Evolutionary conservation across 2,329 filamentous ascomycete species (phyloP), one percentile per base, ranked within the genome.

Genomic region (Apiospora pterosperma): DNA sequence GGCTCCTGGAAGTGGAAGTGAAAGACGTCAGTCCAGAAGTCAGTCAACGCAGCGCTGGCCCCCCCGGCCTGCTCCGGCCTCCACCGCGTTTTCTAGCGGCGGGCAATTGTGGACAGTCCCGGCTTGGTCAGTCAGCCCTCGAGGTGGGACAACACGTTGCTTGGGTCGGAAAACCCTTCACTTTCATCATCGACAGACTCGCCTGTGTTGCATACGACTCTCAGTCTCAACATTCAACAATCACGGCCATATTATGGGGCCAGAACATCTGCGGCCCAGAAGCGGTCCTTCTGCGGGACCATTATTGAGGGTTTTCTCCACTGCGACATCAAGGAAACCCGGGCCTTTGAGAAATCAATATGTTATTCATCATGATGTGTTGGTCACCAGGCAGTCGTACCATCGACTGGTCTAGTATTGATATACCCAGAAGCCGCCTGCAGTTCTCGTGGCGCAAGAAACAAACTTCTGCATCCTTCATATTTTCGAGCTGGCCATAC

Each of bases 181-280:
- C 16, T 34, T 34, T 55, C 6, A 55, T 19, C 48, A 55, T 55
- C 48, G 48, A 21, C 48, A 55, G 48, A 55, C 48, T 34, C 34
- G 10, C 3, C 28, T 10, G 19, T 42, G 14, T 34, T 55, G 34
- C 48, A 55, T 55, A 55, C 48, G 48, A 55, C 48, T 34, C 48
- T 55, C 48, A 55, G 28, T 55, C 48, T 16, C 31, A 42, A 55
- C 48, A 55, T 34, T 34, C 44, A 55, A 52, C 16, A 55, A 28
- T 55, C 48, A 55, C 48, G 48, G 48, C 48, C 48, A 55, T 55
- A 55, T 55, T 55, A 55, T 55, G 48, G 48, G 48, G 48, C 48
- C 16, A 55, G 34, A 55, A 55, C 3, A 25, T 55, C 34, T 55
- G 21, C n/a, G n/a, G n/a, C 28, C 48, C 48, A 55, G 48, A 25